These are phyloP conservation scores for Ophiocordyceps unilateralis DNA, from an alignment of 2,329 filamentous ascomycete species.

Conservation along the genomic window DNA sequence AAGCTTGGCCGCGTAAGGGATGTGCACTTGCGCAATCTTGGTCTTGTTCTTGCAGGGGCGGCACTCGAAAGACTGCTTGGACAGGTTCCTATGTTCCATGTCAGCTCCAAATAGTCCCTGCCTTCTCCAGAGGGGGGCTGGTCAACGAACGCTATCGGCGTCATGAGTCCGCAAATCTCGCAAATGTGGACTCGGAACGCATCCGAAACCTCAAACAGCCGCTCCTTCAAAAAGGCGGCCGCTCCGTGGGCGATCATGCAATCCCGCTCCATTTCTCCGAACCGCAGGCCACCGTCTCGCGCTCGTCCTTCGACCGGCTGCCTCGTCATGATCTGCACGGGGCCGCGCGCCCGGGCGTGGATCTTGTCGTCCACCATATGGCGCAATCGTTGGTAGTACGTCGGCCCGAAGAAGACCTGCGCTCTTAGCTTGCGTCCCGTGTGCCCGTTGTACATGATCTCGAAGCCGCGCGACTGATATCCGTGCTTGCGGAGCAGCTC, in stretches of 20 bases:
- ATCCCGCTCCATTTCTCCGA: slow-evolving; percentile 99
- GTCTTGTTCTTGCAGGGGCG: slow-evolving; percentile 98
- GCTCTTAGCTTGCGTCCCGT: slow-evolving; percentile 85
- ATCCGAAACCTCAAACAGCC: slow-evolving; percentile 92
- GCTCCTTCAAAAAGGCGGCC: slow-evolving; percentile 90
- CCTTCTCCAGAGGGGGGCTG: background rate
- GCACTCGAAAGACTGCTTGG: slow-evolving; percentile 92
- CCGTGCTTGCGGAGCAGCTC: slow-evolving; percentile 72
- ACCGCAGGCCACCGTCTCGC: slow-evolving; percentile 90
- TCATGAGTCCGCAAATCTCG: slow-evolving; percentile 98
- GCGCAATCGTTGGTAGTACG: slow-evolving; percentile 94
- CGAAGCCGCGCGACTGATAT: slow-evolving; percentile 93
- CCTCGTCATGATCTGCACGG: slow-evolving; percentile 89
- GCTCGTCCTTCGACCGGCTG: slow-evolving; percentile 98
- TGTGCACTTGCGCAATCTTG: slow-evolving; percentile 92
- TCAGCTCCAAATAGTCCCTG: slow-evolving; percentile 12
- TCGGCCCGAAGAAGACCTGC: slow-evolving; percentile 92
- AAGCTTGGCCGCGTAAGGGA: slow-evolving; percentile 93
- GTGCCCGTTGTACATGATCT: slow-evolving; percentile 98
- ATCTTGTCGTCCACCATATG: slow-evolving; percentile 99
- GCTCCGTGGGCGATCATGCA: slow-evolving; percentile 99
- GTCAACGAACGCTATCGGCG: slow-evolving; percentile 79
- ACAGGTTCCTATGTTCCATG: slow-evolving; percentile 51
- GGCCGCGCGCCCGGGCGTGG: slow-evolving; percentile 91
- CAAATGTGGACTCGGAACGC: slow-evolving; percentile 97